Evolutionary conservation across 2,329 filamentous ascomycete genomes (phyloP), one percentile per base, ranked within the genome.

Genomic region (Pseudocercospora pini-densiflorae): DNA sequence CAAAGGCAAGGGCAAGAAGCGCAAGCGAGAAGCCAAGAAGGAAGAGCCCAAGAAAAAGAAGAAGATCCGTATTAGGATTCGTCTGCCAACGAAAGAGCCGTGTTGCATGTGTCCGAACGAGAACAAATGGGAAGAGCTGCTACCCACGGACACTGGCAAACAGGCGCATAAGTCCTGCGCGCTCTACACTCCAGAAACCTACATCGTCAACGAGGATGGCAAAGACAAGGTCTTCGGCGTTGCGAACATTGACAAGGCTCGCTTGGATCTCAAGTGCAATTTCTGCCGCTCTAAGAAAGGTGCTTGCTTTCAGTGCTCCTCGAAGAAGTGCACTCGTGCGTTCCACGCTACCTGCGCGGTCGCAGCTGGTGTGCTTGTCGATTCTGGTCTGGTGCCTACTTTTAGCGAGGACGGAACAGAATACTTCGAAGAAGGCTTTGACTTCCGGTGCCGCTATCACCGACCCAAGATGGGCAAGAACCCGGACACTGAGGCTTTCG

Each of bases 291-390:
- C 93, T 33, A 96, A 95, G 79, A 92, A 91, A 64, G 95, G 95
- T n/a, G 93, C 93, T 16, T 97, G 94, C 80, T 96, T 99, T 81
- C 94, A 98, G 79, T 99, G 95, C 80, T 96, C 93, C 0, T 90
- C 93, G 72, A 94, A 94, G 82, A 98, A 97, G 78, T 99, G 95
- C 75, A 91, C 92, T 3, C 86, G 95, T 70, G 91, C 94, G 8
- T 99, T 97, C 79, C 95, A 99, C 77, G 92, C 94, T 16, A 98
- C 94, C 1, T 99, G 95, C 77, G 95, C 95, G 2, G 90, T 93
- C 7, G 90, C 94, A 23, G 94, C 94, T 40, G 95, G 95, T 64
- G 93, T 97, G 1, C 92, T 97, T 76, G 89, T 97, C 58, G 94
- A 99, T 77, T 88, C 93, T 73, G 92, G 92, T 31, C 88, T 93